These are phyloP conservation scores for Penicillium sp. DNA, from an alignment of 2,329 filamentous ascomycete species.

Conservation along the genomic window DNA sequence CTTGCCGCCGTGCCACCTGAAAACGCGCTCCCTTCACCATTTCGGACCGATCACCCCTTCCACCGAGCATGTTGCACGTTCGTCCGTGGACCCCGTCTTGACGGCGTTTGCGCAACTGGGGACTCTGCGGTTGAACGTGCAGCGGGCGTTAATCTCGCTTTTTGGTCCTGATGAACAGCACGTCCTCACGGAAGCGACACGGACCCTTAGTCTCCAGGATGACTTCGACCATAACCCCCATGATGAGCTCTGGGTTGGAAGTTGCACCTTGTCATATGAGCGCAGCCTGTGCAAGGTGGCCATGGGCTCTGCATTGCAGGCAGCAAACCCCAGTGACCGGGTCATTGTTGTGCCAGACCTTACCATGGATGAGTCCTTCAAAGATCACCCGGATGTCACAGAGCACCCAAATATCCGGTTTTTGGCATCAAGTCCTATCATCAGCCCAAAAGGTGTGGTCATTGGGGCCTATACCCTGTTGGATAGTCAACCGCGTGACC, in stretches of 20 bases:
- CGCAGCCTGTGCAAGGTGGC: conserved; percentile 15
- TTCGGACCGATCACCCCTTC: conserved; percentile 1
- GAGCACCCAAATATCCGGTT: conserved; percentile 40
- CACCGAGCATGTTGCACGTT: conserved; percentile 2
- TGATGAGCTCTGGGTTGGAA: conserved; percentile 17
- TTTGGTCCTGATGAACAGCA: conserved; percentile 28
- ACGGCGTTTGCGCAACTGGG: conserved; percentile 33
- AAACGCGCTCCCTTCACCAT: conserved; percentile 1
- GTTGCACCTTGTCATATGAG: conserved; percentile 16
- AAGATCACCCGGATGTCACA: conserved; percentile 31
- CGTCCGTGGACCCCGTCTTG: conserved; percentile 19
- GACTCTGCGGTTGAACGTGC: conserved; percentile 22
- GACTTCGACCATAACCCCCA: conserved; percentile 3
- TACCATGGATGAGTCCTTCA: conserved; percentile 33
- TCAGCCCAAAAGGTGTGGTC: conserved; percentile 53
- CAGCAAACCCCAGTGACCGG: not conserved
- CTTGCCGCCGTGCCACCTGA: conserved; percentile 6
- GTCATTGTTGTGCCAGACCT: conserved; percentile 34
- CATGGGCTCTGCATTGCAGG: not conserved
- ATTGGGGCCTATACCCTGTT: conserved; percentile 62
- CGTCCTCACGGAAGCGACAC: conserved; percentile 31
- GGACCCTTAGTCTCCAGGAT: conserved; percentile 18
- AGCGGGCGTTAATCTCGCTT: conserved; percentile 30
- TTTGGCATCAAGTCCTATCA: conserved; percentile 60
- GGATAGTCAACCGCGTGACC: conserved; percentile 53